Base-by-base conservation (phyloP, 129 eudicot genomes). In the Lactuca saligna region DNA sequence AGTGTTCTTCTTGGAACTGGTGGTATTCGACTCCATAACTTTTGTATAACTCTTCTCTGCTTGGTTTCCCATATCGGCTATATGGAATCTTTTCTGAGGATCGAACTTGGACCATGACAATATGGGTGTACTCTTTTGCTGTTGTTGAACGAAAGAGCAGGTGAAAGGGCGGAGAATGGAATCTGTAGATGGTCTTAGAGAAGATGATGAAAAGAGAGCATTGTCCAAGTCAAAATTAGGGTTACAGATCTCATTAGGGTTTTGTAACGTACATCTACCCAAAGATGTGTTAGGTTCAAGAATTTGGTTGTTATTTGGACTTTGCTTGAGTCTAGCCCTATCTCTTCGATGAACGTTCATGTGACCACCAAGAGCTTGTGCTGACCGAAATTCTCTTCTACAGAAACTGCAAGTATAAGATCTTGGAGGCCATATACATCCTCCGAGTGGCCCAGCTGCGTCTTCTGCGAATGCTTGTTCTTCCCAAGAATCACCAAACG, bases 371-470 rank as follows among this genome's bases (percentile, higher is more conserved):
- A 88, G 82, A 34, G 96, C 96, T 86, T 91, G 97, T 59, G 97
- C 97, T 49, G 97, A 91, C 75, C 89, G 69, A 41, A 91, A 91
- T 50, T 91, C 97, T 56, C 96, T 78, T 42, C 91, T 83, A 63
- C 97, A 91, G 55, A 91, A 91, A 70, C 81, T 88, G 35, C 97
- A 91, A 71, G 94, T 68, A 68, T 91, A 91, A 84, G 97, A 91
- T 84, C 97, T 86, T 44, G 97, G 97, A 17, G 97, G 97, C 97
- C 97, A 91, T 68, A 85, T 78, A 58, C 91, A 88, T 6, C 96
- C 97, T 51, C 97, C 97, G 14, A 82, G 90, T 7, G 81, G 76
- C 11, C 96, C 94, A 3, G 96, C 85, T 48, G 97, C 87, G 57
- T 91, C 97, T 81, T 88, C 93, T 2, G 94, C 96, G 58, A 91